Conservation (phyloP, 2,329 filamentous ascomycete species). For the Herpotrichia juniperi region DNA sequence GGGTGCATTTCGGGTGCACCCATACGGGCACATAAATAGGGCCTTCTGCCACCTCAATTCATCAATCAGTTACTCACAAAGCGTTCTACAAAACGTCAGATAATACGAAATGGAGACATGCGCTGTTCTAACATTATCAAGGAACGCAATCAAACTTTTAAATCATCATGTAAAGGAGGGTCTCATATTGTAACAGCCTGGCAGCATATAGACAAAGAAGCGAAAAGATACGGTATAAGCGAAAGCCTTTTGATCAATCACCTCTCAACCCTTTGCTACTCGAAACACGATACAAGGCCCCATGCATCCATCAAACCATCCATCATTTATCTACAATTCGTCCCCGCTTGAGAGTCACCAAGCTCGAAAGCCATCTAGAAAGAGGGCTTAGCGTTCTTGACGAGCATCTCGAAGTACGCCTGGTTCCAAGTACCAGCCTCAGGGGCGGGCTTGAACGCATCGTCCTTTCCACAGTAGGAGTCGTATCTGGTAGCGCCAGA, state of each 20-base stretch:
- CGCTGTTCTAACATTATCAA: too few species aligned
- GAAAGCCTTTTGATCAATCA: conserved; percentile 1
- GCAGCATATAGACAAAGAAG: conserved; percentile 4
- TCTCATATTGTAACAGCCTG: conserved; percentile 3
- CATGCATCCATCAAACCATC: neutral
- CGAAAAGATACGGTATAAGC: neutral
- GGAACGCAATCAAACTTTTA: too few species aligned
- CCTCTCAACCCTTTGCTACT: neutral
- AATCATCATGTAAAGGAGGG: too few species aligned
- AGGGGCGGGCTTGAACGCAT: conserved; percentile 67
- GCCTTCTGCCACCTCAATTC: too few species aligned
- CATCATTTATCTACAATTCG: neutral
- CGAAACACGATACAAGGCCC: neutral
- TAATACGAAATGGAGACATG: too few species aligned
- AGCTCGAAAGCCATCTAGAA: conserved; percentile 25
- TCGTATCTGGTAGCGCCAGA: conserved; percentile 58
- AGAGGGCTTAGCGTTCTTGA: conserved; percentile 47
- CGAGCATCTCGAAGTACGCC: conserved; percentile 48
- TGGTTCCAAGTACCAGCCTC: conserved; percentile 73
- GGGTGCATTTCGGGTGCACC: too few species aligned
- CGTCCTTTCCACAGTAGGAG: conserved; percentile 60
- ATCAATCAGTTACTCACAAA: too few species aligned
- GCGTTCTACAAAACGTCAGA: too few species aligned
- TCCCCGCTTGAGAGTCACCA: neutral
- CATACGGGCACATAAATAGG: too few species aligned